These are phyloP conservation scores for Leccinum imitatum DNA, from an alignment of 768 basidiomycete species.

Conservation along the genomic window DNA sequence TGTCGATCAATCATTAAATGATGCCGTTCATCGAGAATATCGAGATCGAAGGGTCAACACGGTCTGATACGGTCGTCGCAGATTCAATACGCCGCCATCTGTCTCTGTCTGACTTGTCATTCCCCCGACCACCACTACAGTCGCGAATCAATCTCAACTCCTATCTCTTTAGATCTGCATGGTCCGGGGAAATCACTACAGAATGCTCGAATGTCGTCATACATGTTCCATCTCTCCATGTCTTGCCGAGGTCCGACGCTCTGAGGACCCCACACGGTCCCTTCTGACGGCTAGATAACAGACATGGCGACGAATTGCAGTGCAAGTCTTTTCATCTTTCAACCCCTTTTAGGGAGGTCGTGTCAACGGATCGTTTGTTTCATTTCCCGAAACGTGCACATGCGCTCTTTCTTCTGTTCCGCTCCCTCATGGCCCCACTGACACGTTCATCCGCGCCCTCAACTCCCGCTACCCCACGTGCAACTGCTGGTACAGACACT, in stretches of 20 bases:
- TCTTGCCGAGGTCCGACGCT: not conserved
- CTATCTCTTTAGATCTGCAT: not conserved
- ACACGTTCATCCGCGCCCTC: conserved; percentile 34
- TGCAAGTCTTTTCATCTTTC: not conserved
- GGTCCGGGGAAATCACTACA: not conserved
- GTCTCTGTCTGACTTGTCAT: not conserved
- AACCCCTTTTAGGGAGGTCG: not conserved
- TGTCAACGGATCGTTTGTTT: conserved; percentile 1
- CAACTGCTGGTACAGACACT: conserved; percentile 7
- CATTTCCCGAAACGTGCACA: not conserved
- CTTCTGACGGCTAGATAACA: not conserved
- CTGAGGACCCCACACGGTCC: not conserved
- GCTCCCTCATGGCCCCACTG: conserved; percentile 18
- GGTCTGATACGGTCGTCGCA: conserved; percentile 1
- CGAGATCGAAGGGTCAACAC: conserved; percentile 1
- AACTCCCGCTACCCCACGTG: conserved; percentile 26
- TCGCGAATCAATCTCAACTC: conserved; percentile 2
- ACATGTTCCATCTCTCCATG: not conserved
- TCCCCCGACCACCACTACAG: not conserved
- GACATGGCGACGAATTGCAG: not conserved
- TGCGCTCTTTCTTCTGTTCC: not conserved
- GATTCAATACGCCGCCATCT: not conserved
- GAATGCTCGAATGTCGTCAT: not conserved
- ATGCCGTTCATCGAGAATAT: conserved; percentile 3
- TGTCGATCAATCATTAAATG: conserved; percentile 4